These are phyloP conservation scores for Coemansia sp. DNA, from an alignment of 192 early-diverging fungal genomes.

Conservation along the genomic window DNA sequence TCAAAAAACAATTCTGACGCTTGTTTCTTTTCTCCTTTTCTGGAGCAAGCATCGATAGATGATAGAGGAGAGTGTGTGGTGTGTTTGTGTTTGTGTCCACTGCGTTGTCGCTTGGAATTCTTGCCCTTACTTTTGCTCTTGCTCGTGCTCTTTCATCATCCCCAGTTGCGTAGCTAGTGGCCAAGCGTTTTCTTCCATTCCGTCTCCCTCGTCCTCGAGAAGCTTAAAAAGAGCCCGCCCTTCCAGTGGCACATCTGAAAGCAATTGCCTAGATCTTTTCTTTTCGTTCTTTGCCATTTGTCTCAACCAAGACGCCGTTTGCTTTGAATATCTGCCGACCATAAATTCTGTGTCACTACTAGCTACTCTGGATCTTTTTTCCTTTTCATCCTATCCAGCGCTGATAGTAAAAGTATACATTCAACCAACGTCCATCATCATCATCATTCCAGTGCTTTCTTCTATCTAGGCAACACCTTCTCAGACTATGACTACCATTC, in stretches of 20 bases:
- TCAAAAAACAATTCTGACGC: too few relatives aligned
- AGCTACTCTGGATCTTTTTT: background rate
- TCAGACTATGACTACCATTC: constrained; percentile 25
- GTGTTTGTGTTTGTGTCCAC: too few relatives aligned
- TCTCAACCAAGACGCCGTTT: background rate
- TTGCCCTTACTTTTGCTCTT: background rate
- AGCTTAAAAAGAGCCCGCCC: background rate
- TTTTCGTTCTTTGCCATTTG: background rate
- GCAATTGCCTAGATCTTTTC: background rate
- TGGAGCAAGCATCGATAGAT: too few relatives aligned
- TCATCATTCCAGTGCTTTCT: background rate
- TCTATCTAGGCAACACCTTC: background rate
- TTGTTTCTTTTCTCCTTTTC: too few relatives aligned
- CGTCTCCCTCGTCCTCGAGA: background rate
- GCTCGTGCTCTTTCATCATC: background rate
- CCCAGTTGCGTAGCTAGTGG: background rate
- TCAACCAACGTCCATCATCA: background rate
- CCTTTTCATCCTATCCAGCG: background rate
- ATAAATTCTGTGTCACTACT: background rate
- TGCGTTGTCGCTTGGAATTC: too few relatives aligned
- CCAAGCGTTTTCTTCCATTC: background rate
- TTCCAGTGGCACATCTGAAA: background rate
- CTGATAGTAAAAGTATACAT: background rate
- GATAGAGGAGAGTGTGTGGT: too few relatives aligned
- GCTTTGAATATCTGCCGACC: background rate